phyloP scores from a whole-genome alignment of 1,139 yeast genomes.

The Saccharomyces hybrid region DNA sequence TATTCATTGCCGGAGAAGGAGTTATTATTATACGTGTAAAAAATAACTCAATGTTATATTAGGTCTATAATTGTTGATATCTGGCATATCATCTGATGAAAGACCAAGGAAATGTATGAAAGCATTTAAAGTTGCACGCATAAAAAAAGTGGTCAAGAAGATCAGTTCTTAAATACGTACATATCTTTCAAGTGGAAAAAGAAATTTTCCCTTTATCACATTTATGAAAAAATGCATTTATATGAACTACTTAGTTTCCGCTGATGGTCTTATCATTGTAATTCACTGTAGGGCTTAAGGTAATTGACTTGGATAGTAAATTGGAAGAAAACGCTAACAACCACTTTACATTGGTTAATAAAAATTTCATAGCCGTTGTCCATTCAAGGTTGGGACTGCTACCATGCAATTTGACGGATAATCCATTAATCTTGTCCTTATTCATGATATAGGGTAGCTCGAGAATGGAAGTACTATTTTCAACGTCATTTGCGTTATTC shows the following conservation, averaged over 20 bases:
- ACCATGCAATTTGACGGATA: constrained; percentile 63
- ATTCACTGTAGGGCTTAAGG: background rate
- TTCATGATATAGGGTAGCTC: constrained; percentile 64
- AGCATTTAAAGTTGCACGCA: background rate
- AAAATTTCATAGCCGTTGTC: constrained; percentile 83
- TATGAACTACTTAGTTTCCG: background rate
- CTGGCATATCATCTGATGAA: background rate
- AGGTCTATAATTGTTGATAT: background rate
- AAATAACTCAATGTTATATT: background rate
- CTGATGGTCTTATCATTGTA: background rate
- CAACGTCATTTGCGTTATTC: background rate
- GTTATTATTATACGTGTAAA: background rate
- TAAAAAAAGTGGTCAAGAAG: background rate
- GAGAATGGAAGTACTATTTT: background rate
- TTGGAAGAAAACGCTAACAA: constrained; percentile 34
- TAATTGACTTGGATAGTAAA: constrained; percentile 5
- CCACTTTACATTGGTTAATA: constrained; percentile 54
- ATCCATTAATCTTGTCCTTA: constrained; percentile 69
- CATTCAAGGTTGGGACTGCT: constrained; percentile 64
- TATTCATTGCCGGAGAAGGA: background rate
- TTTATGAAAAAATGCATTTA: background rate
- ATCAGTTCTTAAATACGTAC: background rate
- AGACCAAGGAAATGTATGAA: background rate
- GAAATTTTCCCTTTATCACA: background rate
- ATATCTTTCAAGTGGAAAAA: background rate